Evolutionary conservation across 306 rosid genomes (phyloP).

Genomic region (Boehmeria nivea): DNA sequence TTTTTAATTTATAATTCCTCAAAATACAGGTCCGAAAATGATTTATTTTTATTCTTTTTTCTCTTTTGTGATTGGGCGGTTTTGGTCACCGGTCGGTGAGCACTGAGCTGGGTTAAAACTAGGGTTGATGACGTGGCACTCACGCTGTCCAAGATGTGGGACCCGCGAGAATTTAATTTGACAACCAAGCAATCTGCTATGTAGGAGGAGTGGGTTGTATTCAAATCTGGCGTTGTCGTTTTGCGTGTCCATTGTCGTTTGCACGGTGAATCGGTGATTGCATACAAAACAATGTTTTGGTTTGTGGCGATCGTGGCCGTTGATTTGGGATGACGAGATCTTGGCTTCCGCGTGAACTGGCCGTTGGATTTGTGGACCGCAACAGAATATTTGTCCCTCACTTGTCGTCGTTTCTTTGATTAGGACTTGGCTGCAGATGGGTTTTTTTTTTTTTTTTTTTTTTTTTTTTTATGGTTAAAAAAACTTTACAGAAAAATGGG

Average conservation of each 20-base stretch:
- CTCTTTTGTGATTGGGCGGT: too few species aligned
- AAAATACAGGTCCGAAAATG: too few species aligned
- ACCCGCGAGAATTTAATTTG: background rate
- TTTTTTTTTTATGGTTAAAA: background rate
- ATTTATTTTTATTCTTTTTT: too few species aligned
- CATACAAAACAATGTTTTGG: background rate
- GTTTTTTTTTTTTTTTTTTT: background rate
- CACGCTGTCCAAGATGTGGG: conserved; percentile 9
- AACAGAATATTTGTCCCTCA: background rate
- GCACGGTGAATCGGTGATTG: too few species aligned
- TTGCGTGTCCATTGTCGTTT: conserved; percentile 1
- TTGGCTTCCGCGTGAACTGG: background rate
- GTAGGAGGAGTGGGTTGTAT: background rate
- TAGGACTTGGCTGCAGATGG: background rate
- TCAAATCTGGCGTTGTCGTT: conserved; percentile 1
- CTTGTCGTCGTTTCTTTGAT: background rate
- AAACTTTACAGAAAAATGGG: too few species aligned
- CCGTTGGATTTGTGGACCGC: conserved; percentile 7
- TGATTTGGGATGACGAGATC: background rate
- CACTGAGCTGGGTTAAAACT: background rate
- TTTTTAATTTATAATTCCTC: too few species aligned
- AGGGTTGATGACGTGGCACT: conserved; percentile 24
- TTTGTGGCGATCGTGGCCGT: background rate
- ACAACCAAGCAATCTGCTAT: background rate
- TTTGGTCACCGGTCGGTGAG: conserved; percentile 4